Conservation (phyloP, 73 alveolate genomes). For the Paramecium tetraurelia region DNA sequence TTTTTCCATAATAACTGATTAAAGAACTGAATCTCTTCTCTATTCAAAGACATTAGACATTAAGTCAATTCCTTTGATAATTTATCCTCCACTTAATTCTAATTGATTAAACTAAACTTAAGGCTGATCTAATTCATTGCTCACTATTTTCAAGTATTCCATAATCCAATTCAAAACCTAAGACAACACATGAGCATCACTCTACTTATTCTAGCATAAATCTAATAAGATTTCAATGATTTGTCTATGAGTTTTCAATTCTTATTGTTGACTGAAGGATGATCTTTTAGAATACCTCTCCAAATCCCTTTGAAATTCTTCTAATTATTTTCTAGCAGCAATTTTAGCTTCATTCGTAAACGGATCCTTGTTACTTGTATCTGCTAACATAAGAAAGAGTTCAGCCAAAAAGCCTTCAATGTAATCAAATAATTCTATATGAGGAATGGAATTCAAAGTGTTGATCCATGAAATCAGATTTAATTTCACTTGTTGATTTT, state of each 20-base stretch:
- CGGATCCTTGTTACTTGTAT: neutral
- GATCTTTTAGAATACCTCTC: neutral
- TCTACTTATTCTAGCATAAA: neutral
- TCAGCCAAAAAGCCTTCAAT: neutral
- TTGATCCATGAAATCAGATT: slow-evolving; percentile 39
- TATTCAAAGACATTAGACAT: neutral
- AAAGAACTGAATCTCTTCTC: neutral
- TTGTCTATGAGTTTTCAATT: slow-evolving; percentile 37
- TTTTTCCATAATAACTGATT: slow-evolving; percentile 35
- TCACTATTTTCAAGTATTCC: slow-evolving; percentile 9
- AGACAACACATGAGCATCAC: neutral
- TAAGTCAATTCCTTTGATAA: neutral
- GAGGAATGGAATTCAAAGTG: slow-evolving; percentile 28
- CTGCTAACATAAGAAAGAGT: slow-evolving; percentile 10
- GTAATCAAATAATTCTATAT: slow-evolving; percentile 41
- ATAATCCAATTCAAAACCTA: neutral
- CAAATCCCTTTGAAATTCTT: slow-evolving; percentile 5
- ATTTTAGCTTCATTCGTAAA: slow-evolving; percentile 6
- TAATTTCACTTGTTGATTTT: neutral
- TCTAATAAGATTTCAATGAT: neutral
- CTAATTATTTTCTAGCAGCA: neutral
- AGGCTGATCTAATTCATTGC: neutral
- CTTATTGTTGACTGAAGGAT: neutral
- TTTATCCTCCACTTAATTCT: slow-evolving; percentile 27
- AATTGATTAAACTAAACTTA: neutral